Conservation (phyloP, 352 stramenopile species). For the Phytophthora pinifolia region DNA sequence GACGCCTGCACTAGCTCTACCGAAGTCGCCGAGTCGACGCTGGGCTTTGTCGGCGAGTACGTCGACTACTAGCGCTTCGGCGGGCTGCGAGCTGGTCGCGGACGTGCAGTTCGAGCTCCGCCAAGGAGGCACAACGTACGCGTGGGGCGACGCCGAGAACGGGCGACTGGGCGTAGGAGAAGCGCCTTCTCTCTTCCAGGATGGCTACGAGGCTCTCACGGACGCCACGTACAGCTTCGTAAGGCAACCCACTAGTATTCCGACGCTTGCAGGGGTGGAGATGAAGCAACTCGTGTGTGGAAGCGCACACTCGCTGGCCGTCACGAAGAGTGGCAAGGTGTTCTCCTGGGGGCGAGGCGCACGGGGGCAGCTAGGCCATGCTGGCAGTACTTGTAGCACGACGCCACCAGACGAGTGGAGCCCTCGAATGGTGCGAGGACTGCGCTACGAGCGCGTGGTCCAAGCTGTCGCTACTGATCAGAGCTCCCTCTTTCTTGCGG, state of each 20-base stretch:
- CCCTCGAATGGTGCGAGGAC: constrained; percentile 39
- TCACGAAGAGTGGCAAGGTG: constrained; percentile 48
- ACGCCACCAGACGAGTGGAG: constrained; percentile 37
- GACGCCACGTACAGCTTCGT: constrained; percentile 63
- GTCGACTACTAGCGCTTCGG: constrained; percentile 9
- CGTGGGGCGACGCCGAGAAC: constrained; percentile 64
- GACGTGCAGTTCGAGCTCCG: constrained; percentile 51
- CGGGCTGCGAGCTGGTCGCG: constrained; percentile 43
- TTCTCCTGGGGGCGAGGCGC: constrained; percentile 63
- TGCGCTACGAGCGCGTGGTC: constrained; percentile 55
- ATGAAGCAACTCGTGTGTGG: constrained; percentile 54
- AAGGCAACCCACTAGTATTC: constrained; percentile 38
- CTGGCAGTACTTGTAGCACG: neutral
- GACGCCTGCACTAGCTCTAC: neutral
- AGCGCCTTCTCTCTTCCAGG: constrained; percentile 31
- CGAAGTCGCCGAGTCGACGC: constrained; percentile 5
- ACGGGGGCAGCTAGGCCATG: constrained; percentile 48
- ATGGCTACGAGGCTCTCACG: constrained; percentile 75
- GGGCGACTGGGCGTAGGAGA: constrained; percentile 57
- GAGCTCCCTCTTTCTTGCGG: constrained; percentile 55
- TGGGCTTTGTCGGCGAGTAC: constrained; percentile 15
- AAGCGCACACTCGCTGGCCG: constrained; percentile 51
- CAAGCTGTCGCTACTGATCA: constrained; percentile 56
- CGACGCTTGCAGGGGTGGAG: constrained; percentile 46
- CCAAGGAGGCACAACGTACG: constrained; percentile 54